Percentiles rank a stretch among this genome's conserved stretches.
Evolutionary conservation across 306 rosid genomes (phyloP).

Genomic region (Inga laurina): DNA sequence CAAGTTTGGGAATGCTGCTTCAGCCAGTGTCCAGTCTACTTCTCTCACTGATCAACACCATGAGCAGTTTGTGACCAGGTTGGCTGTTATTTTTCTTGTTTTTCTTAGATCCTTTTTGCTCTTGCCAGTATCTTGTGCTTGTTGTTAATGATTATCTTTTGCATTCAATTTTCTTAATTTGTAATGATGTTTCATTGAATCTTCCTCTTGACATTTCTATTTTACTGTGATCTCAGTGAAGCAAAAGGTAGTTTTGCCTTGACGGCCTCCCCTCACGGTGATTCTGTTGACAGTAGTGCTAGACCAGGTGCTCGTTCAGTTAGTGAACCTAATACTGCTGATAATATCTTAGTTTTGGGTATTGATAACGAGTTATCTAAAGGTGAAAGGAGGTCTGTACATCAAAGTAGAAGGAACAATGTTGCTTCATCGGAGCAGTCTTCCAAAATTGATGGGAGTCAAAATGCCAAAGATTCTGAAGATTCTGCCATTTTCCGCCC

Average conservation of each 20-base stretch:
- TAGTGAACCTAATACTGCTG: constrained; percentile 94
- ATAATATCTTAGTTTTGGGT: constrained; percentile 87
- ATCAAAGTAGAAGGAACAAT: constrained; percentile 58
- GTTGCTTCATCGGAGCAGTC: constrained; percentile 83
- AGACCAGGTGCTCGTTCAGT: constrained; percentile 79
- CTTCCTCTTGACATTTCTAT: constrained; percentile 23
- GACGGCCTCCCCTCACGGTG: constrained; percentile 98
- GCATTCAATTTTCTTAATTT: constrained; percentile 3
- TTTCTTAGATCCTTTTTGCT: not conserved
- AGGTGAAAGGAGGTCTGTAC: constrained; percentile 65
- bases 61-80: constrained; percentile 94
- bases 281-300: constrained; percentile 97
- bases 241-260: constrained; percentile 96
- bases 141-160: constrained; percentile 25
- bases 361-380: constrained; percentile 71
- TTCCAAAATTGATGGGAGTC: constrained; percentile 81
- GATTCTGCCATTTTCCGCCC: constrained; percentile 94
- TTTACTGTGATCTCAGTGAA: constrained; percentile 61
- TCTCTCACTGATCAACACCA: constrained; percentile 92
- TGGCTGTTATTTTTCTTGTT: constrained; percentile 1
- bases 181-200: constrained; percentile 12
- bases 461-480: constrained; percentile 85
- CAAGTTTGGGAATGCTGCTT: constrained; percentile 80
- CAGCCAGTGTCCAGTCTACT: constrained; percentile 96
- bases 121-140: constrained; percentile 18